Base-by-base conservation (phyloP, 1,284 basidiomycete genomes). In the Cutaneotrichosporon mucoides region DNA sequence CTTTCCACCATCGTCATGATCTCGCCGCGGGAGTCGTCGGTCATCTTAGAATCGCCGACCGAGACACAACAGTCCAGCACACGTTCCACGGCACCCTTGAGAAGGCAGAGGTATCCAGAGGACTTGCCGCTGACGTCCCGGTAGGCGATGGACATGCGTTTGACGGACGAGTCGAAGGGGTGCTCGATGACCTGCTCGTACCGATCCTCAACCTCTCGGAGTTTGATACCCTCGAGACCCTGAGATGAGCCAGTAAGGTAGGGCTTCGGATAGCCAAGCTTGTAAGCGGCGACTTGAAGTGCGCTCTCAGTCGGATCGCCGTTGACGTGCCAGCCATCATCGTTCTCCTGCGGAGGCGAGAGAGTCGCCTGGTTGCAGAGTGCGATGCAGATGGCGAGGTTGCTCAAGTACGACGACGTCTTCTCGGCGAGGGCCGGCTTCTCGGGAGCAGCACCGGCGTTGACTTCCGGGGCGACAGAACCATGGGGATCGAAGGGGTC, bases 221-320 rank as follows among this genome's bases (percentile, higher is more conserved):
- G 33, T 5, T 15, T 16, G 38, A 40, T 16, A 9, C 12, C 12
- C 6, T 15, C 12, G 33, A 16, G n/a, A 13, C 24, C 16, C 15
- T 33, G 9, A 13, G 8, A 40, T 36, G 24, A 24, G 24, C 73
- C 71, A 35, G 77, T 81, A 48, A 78, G 68, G 55, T 73, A 73
- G 9, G 75, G 73, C 62, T 79, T 78, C 15, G 78, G 76, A 55
- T 73, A 75, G 9, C 78, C 78, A 41, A 80, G 71, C 61, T 83
- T 82, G 64, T 83, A 81, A 0, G 84, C 84, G 56, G 84, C 84
- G 6, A 86, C 85, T 72, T 87, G 85, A 6, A 88, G 80, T 0
- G 85, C 85, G 40, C 84, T 80, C 68, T 85, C 84, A 13, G 87
- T 88, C 1, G 86, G 84, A 66, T 88, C 87, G 36, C 87, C 87